These are phyloP conservation scores for Hansenula anomala DNA, from an alignment of 1,139 yeast genomes.

Conservation along the genomic window DNA sequence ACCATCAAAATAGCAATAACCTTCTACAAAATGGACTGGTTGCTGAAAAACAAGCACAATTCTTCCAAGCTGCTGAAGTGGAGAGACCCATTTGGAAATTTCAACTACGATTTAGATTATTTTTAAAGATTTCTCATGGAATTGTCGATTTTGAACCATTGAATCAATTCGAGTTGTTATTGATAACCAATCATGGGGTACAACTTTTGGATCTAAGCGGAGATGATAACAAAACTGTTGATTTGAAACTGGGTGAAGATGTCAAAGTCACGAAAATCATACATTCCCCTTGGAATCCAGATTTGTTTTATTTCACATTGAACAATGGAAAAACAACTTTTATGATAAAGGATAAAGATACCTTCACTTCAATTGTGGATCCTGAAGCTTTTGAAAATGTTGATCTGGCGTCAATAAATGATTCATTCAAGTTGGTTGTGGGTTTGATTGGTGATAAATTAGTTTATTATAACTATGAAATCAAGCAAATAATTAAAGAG, in stretches of 20 bases:
- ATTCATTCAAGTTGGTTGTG: constrained; percentile 15
- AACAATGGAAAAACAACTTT: background rate
- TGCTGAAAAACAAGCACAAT: constrained; percentile 25
- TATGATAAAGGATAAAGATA: background rate
- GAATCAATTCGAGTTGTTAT: constrained; percentile 26
- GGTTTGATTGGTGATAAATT: constrained; percentile 15
- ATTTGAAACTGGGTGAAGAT: constrained; percentile 23
- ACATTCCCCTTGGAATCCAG: constrained; percentile 21
- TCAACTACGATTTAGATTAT: constrained; percentile 37
- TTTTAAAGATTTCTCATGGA: constrained; percentile 38
- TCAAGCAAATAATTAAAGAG: constrained; percentile 6
- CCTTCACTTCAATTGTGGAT: background rate
- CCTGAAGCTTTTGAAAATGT: constrained; percentile 1
- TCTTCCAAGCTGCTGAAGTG: constrained; percentile 23
- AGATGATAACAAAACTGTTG: constrained; percentile 22
- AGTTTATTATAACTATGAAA: constrained; percentile 12
- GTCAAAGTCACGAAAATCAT: constrained; percentile 16
- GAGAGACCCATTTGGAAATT: constrained; percentile 28
- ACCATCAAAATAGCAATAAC: constrained; percentile 28
- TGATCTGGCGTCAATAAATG: constrained; percentile 11
- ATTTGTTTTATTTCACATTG: constrained; percentile 24
- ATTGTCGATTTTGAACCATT: constrained; percentile 30
- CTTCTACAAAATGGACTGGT: constrained; percentile 45
- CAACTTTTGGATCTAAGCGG: constrained; percentile 34
- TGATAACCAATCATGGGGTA: constrained; percentile 35